Evolutionary conservation across 2,329 filamentous ascomycete genomes (phyloP), one percentile per base, ranked within the genome.

Genomic region (Ilyonectria robusta): DNA sequence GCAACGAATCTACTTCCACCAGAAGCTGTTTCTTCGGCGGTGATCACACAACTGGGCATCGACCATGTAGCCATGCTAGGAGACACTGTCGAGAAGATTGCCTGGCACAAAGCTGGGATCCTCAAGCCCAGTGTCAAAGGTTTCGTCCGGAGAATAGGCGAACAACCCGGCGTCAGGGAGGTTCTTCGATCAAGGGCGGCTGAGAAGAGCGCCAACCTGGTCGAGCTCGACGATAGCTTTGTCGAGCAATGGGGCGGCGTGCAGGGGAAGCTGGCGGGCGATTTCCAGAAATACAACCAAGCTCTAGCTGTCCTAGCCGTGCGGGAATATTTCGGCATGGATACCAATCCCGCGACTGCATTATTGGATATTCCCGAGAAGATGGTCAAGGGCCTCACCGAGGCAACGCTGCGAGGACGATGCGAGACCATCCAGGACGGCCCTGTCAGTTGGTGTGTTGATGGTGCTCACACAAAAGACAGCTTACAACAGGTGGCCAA

Each of bases 71-170:
- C 87, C 5, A 90, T 97, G 86, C 84, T 98, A 40, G 95, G 95
- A 11, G 85, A 88, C 42, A 95, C 94, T 0, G 87, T 95, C 57
- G 91, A 93, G 63, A 85, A 94, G 76, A 97, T 97, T 70, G 81
- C 94, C 3, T 97, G 94, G 95, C 93, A 97, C 78, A 98, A 98
- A 80, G 92, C 91, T 7, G 95, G 95, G 1, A 93, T 98, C 50
- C 92, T 97, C 78, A 97, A 97, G 79, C 58, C 80, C 1, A 89
- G 88, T 0, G 86, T 81, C 0, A 74, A 67, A 44, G 82, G 77
- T 0, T 83, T 84, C 9, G 77, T 81, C 8, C 75, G 78, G 37
- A 73, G 62, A 4, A 56, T 78, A 21, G 70, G 75, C 1, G 75
- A 77, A 10, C 72, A 77, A 53, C 75, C 75, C 50, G 85, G 76